These are phyloP conservation scores for Spinacia oleracea DNA, from an alignment of 179 eudicot species.

Conservation along the genomic window DNA sequence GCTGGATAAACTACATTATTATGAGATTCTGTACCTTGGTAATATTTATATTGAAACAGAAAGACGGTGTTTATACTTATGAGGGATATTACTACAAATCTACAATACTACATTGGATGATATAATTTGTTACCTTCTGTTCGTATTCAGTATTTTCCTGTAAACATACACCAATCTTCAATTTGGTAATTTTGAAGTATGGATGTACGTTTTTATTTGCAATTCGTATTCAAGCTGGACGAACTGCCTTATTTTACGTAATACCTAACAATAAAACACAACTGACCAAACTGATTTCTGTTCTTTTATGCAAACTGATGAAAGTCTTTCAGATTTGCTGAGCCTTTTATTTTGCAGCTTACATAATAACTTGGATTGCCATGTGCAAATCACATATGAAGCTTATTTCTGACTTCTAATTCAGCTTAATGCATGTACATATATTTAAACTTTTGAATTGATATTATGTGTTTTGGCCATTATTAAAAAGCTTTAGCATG, in stretches of 20 bases:
- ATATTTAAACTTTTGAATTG: too few relatives aligned
- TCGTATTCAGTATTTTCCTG: background rate
- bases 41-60: background rate
- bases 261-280: background rate
- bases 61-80: too few relatives aligned
- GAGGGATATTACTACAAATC: background rate
- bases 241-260: background rate
- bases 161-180: background rate
- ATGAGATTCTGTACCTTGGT: slow-evolving; percentile 3
- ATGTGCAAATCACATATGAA: background rate
- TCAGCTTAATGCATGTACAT: slow-evolving; percentile 2
- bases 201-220: background rate
- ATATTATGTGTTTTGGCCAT: background rate
- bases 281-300: background rate
- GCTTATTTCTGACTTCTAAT: background rate
- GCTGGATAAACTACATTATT: background rate
- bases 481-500: background rate
- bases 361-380: background rate
- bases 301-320: background rate
- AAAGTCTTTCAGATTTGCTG: background rate
- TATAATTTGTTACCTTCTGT: background rate
- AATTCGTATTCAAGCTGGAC: background rate
- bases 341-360: background rate
- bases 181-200: slow-evolving; percentile 1
- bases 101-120: background rate